Conservation (phyloP, 495 filamentous ascomycete species). For the Aspergillus haitiensis region DNA sequence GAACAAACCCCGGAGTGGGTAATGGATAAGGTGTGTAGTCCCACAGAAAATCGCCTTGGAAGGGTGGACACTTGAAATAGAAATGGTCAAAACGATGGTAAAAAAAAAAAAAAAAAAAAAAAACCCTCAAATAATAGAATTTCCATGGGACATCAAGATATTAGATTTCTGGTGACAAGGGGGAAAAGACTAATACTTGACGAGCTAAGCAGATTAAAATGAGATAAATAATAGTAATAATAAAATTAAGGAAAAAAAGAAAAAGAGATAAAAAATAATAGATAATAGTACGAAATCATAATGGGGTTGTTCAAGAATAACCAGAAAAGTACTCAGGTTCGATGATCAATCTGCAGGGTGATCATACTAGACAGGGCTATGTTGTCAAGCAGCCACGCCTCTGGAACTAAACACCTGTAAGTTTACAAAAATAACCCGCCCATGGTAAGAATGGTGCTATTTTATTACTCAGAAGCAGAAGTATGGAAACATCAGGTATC, state of each 20-base stretch:
- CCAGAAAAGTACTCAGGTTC: neutral
- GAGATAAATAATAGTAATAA: neutral
- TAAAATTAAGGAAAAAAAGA: constrained; percentile 4
- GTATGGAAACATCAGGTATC: too few species aligned
- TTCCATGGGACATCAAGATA: neutral
- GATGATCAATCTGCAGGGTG: constrained; percentile 25
- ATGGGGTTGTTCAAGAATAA: neutral
- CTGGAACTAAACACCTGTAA: constrained; percentile 1
- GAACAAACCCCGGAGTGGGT: constrained; percentile 13
- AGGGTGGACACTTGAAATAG: neutral
- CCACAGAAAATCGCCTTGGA: constrained; percentile 12
- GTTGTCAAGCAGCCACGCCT: constrained; percentile 2
- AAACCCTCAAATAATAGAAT: neutral
- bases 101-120: constrained; percentile 1
- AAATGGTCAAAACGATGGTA: neutral
- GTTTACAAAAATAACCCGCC: constrained; percentile 3
- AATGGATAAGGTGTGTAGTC: constrained; percentile 4
- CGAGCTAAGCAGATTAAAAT: neutral
- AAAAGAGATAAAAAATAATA: constrained; percentile 8
- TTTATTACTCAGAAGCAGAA: neutral
- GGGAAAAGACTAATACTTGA: neutral
- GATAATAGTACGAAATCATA: neutral
- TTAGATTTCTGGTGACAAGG: neutral
- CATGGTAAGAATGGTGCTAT: neutral
- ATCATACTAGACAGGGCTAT: constrained; percentile 17